Conservation (phyloP, 2,329 filamentous ascomycete species). For the Fusarium lyarnte region DNA sequence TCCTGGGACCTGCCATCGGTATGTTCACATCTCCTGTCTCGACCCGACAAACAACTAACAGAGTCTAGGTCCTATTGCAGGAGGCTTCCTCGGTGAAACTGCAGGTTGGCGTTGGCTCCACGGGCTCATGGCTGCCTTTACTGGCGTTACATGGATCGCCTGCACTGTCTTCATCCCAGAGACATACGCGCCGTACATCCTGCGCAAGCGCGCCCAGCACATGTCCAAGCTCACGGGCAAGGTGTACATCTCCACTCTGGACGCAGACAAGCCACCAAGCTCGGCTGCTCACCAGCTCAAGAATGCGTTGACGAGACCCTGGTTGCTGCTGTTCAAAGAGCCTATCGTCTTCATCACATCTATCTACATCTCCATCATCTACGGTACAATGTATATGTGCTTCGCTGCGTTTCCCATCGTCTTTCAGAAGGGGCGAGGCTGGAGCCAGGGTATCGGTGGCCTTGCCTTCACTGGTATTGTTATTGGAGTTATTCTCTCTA, state of each 20-base stretch:
- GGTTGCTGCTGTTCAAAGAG: constrained; percentile 74
- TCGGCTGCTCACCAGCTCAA: constrained; percentile 57
- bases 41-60: neutral
- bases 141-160: constrained; percentile 29
- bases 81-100: constrained; percentile 65
- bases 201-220: constrained; percentile 32
- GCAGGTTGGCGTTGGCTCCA: constrained; percentile 65
- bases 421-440: constrained; percentile 14
- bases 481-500: neutral
- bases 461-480: constrained; percentile 4
- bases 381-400: constrained; percentile 27
- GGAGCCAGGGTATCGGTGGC: constrained; percentile 15
- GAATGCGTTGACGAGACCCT: constrained; percentile 61
- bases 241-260: constrained; percentile 48
- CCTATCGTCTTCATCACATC: constrained; percentile 73
- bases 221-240: constrained; percentile 36
- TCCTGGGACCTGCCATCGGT: constrained; percentile 30
- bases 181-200: constrained; percentile 44
- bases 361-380: constrained; percentile 69
- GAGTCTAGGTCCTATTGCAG: constrained; percentile 59
- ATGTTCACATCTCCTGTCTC: rapidly evolving
- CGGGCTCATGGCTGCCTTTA: constrained; percentile 54
- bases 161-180: constrained; percentile 56
- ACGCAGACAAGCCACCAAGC: constrained; percentile 52
- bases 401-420: constrained; percentile 24